Evolutionary conservation across 192 early-diverging fungal species (phyloP).

Genomic region (Phlyctochytrium arcticum): DNA sequence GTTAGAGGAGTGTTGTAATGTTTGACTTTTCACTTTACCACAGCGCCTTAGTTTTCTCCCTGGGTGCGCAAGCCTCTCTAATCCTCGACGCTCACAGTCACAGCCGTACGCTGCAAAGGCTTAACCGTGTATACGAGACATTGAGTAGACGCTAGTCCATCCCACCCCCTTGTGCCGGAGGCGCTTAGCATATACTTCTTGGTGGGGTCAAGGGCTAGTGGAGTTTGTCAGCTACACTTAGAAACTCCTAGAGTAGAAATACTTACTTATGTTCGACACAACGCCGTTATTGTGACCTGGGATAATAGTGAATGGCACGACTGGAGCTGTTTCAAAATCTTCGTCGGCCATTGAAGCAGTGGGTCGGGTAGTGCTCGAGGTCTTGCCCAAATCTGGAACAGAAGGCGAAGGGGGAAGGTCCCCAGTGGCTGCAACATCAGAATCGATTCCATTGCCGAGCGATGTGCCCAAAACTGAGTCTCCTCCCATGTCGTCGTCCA

Average conservation of each 20-base stretch:
- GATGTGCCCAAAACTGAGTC: slow-evolving; percentile 7
- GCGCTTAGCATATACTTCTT: slow-evolving; percentile 84
- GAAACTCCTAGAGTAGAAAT: no score
- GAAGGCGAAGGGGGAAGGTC: not conserved
- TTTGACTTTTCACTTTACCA: no score
- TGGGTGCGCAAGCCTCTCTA: no score
- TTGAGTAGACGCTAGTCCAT: slow-evolving; percentile 75
- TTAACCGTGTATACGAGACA: slow-evolving; percentile 83
- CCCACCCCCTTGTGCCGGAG: slow-evolving; percentile 96
- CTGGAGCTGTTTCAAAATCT: slow-evolving; percentile 29
- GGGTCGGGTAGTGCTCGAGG: no score
- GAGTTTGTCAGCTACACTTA: not conserved
- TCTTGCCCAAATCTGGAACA: not conserved
- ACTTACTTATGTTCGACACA: slow-evolving; percentile 70
- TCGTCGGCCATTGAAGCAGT: slow-evolving; percentile 2
- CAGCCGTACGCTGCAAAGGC: no score
- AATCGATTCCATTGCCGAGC: not conserved
- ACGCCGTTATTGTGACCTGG: slow-evolving; percentile 91
- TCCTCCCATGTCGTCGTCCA: slow-evolving; percentile 4
- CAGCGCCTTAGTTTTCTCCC: no score
- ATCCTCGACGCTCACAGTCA: no score
- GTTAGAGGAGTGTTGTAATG: no score
- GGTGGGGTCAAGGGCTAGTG: slow-evolving; percentile 64
- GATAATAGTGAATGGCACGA: slow-evolving; percentile 85
- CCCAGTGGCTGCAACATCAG: not conserved